Base-by-base conservation (phyloP, 176 grass and related monocot species). In the Thinopyrum elongatum region DNA sequence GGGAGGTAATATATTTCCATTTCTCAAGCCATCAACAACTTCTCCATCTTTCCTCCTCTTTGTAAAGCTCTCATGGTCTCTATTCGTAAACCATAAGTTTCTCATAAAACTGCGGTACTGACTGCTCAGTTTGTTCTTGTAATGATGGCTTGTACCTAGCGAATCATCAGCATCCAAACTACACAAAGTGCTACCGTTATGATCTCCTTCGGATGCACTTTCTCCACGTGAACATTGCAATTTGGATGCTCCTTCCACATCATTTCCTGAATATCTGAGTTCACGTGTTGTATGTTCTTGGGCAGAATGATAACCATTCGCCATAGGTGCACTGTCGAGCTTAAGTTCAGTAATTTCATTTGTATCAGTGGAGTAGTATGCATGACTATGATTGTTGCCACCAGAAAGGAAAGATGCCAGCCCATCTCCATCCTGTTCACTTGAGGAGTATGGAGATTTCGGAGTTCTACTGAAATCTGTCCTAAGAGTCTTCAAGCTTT, bases 31-130 rank as follows among this genome's bases (percentile, higher is more conserved):
- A 90, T 85, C 71, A 23, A 78, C 23, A 76, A 74, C 85, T 84
- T 97, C 95, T 29, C 95, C 95, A 89, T 94, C 95, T 80, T 97
- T 97, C 79, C 82, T 91, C 79, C 90, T 92, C 83, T 94, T 97
- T 68, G 92, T 97, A 39, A 94, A 91, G 81, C 86, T 94, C 82
- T 91, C 86, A 30, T 29, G 85, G 8, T 69, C 86, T 75, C 78
- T 89, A 49, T 89, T 97, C 63, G 39, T 76, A 81, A 79, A 90
- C 92, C 95, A 92, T 70, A 94, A 86, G 30, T 86, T 94, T 77
- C 78, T 91, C 58, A 94, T 76, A 49, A 94, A 90, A 74, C 80
- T 89, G 34, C 49, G 89, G 58, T 85, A 89, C 53, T 86, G 74
- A 63, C 77, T 83, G 31, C 80, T 89, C 64, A 90, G 25, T 77